Evolutionary conservation across 2,329 filamentous ascomycete species (phyloP).

Genomic region (Neospermospora avenae): DNA sequence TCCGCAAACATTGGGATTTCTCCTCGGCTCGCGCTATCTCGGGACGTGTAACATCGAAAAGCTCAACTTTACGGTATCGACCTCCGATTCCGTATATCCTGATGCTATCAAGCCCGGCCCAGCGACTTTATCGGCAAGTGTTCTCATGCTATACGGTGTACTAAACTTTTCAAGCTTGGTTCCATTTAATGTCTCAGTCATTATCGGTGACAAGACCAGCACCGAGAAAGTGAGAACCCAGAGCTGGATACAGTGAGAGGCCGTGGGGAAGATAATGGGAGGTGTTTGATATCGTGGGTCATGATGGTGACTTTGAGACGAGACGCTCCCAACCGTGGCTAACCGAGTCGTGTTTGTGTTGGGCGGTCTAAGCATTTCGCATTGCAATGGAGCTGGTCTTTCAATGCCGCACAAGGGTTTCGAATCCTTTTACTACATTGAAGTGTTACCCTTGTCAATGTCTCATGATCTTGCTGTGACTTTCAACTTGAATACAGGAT

Average conservation of each 20-base stretch:
- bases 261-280: not conserved
- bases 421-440: no score
- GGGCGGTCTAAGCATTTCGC: no score
- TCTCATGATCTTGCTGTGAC: no score
- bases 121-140: conserved; percentile 5
- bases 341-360: no score
- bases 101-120: not conserved
- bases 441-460: no score
- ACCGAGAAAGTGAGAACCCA: not conserved
- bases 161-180: not conserved
- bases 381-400: no score
- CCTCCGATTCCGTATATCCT: not conserved
- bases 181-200: conserved; percentile 10
- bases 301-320: no score
- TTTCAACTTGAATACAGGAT: no score
- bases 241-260: not conserved
- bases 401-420: no score
- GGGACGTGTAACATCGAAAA: conserved; percentile 17
- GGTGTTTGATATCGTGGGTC: no score
- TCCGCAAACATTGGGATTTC: conserved; percentile 16
- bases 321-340: no score
- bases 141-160: conserved; percentile 11
- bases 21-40: conserved; percentile 23
- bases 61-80: conserved; percentile 8
- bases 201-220: not conserved